Evolutionary conservation across 257 asterid species (phyloP), one percentile per base, ranked within the genome.

Genomic region (Nicotiana noctiflora): DNA sequence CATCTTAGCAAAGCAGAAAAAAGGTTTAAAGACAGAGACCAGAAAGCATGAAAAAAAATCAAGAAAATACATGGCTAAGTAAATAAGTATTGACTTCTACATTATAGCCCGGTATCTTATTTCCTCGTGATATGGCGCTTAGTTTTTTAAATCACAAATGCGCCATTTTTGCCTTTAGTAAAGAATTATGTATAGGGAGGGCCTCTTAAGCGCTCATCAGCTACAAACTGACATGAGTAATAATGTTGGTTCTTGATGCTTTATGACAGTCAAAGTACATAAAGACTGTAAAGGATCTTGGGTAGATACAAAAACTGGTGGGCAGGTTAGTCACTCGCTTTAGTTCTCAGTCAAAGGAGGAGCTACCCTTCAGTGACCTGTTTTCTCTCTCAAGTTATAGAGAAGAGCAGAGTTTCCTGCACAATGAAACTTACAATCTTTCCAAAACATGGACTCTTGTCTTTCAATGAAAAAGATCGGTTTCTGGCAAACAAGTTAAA

Each of bases 1-100:
- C 61, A 74, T 74, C 44, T 74, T 7, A 49, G 59, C 79, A 74
- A 51, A 15, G 62, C 44, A 74, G 79, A 25, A 74, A 74, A 72
- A 8, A 72, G 15, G 40, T 3, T 44, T 46, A 72, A 21, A 18
- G 25, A 74, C 55, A 12, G 1, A 23, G 37, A 74, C 79, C 62
- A 74, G 44, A 53, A 49, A 49, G 40, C 79, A 74, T 23, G 62
- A 12, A 37, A 74, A n/a, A 40, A 74, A 74, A 25, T 44, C 25
- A 74, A 23, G 3, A 56, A 74, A 49, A 74, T 25, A 15, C 61
- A 74, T 74, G 56, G 14, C 46, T 40, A 74, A 14, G 37, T 72
- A 44, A 14, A 46, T 21, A 72, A 21, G 25, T 8, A 74, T 51
- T 74, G 62, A 49, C 79, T 25, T 74, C 62, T 74, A 74, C 62